Evolutionary conservation across 2,329 filamentous ascomycete genomes (phyloP), one percentile per base, ranked within the genome.

Genomic region (Curvularia lunata): DNA sequence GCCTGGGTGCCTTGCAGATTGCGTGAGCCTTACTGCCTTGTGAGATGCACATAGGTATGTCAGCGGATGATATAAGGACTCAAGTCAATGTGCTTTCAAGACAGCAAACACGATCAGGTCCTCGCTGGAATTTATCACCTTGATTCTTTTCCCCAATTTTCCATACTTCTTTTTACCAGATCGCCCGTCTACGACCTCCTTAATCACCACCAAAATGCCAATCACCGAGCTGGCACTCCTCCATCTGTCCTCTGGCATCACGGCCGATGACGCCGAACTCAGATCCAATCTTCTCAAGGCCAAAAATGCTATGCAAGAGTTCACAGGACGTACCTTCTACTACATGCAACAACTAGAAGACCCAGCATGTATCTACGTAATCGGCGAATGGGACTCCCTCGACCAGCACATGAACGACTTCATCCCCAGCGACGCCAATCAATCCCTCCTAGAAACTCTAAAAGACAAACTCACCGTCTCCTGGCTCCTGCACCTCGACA

Each of bases 141-240:
- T 18, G 13, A n/a, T 18, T 37, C 16, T 6, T 34, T 34, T 12
- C 12, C 16, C 16, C 4, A 12, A 30, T 2, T 30, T 30, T 30
- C 28, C 2, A 30, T 9, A 10, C 9, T 4, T 12, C 12, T 4
- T 30, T 30, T 13, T 10, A 30, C 8, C 28, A 0, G 28, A 1
- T 9, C 8, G 25, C 25, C 25, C 25, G 25, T 27, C 25, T 8
- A 27, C 25, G 4, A 27, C 25, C 25, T 27, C 25, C 25, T 27
- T 8, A 5, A 8, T 7, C 16, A 37, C 16, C 6, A 30, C 34
- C 34, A 41, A 25, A 32, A 80, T 80, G 77, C 27, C 75, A 16
- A 68, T 80, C 51, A 82, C 80, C n/a, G 80, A 83, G 64, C 62
- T 83, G 38, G 80, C 80, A 3, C 75, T 79, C 34, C 72, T 82